Evolutionary conservation across 1,139 yeast species (phyloP).

Genomic region (Zygoascus sp.): DNA sequence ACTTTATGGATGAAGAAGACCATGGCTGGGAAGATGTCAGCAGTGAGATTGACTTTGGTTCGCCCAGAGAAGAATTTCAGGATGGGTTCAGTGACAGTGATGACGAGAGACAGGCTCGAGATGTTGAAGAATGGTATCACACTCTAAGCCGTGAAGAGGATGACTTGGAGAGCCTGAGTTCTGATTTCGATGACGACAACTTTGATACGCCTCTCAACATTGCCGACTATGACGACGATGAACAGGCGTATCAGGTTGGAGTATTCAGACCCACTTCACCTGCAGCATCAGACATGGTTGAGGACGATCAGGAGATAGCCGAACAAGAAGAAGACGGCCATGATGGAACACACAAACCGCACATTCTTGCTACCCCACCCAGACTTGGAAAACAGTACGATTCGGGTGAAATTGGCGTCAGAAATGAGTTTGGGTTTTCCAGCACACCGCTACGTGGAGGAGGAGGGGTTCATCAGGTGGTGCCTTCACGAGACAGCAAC

Average conservation of each 20-base stretch:
- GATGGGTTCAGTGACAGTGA: conserved; percentile 18
- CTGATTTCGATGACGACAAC: conserved; percentile 11
- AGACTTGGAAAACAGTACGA: background rate
- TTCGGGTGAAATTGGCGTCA: background rate
- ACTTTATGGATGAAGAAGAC: conserved; percentile 15
- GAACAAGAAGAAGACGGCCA: background rate
- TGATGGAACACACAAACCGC: background rate
- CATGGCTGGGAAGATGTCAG: conserved; percentile 14
- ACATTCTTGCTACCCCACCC: background rate
- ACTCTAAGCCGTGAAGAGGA: conserved; percentile 21
- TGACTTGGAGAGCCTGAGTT: conserved; percentile 22
- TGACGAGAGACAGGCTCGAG: conserved; percentile 29
- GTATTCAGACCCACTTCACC: background rate
- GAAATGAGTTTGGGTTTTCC: background rate
- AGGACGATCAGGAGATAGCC: background rate
- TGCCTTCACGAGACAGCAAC: background rate
- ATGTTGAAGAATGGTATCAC: conserved; percentile 34
- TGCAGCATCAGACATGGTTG: too few relatives aligned
- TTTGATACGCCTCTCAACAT: conserved; percentile 2
- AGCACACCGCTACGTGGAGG: background rate
- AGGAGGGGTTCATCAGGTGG: conserved; percentile 1
- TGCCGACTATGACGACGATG: conserved; percentile 14
- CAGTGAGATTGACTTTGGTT: background rate
- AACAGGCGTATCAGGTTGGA: conserved; percentile 1
- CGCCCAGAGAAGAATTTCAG: background rate